phyloP scores from a whole-genome alignment of 1,139 yeast genomes.

The Kazachstania sp. region DNA sequence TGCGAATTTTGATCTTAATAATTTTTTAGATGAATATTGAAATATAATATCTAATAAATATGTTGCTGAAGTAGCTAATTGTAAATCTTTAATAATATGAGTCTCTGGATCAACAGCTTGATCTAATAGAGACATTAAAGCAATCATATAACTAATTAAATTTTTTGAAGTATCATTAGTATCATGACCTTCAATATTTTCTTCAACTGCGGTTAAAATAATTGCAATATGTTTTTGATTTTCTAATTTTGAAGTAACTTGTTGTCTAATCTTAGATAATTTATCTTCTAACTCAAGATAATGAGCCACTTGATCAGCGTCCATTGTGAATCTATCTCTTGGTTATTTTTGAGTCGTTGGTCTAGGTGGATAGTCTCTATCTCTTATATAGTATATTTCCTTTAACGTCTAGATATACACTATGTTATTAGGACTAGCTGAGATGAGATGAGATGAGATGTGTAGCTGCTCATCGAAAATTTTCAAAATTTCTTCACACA shows the following conservation, averaged over 20 bases:
- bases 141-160: conserved; percentile 75
- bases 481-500: not conserved
- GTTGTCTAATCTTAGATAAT: conserved; percentile 61
- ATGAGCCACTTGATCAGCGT: conserved; percentile 42
- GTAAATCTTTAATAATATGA: conserved; percentile 47
- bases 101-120: conserved; percentile 52
- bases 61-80: conserved; percentile 65
- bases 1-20: conserved; percentile 64
- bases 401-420: too few species aligned
- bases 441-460: conserved; percentile 21
- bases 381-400: too few species aligned
- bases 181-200: conserved; percentile 61
- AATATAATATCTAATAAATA: conserved; percentile 75
- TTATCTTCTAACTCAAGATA: conserved; percentile 56
- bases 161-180: conserved; percentile 38
- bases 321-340: conserved; percentile 17
- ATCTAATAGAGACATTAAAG: conserved; percentile 72
- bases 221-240: conserved; percentile 75
- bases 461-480: conserved; percentile 8
- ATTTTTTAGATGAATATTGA: conserved; percentile 62
- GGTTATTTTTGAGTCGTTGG: too few species aligned
- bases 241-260: conserved; percentile 63
- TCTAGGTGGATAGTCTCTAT: too few species aligned
- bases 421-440: too few species aligned
- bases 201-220: conserved; percentile 83